phyloP scores from a whole-genome alignment of 106 monocot species.

The Triglochin maritima region DNA sequence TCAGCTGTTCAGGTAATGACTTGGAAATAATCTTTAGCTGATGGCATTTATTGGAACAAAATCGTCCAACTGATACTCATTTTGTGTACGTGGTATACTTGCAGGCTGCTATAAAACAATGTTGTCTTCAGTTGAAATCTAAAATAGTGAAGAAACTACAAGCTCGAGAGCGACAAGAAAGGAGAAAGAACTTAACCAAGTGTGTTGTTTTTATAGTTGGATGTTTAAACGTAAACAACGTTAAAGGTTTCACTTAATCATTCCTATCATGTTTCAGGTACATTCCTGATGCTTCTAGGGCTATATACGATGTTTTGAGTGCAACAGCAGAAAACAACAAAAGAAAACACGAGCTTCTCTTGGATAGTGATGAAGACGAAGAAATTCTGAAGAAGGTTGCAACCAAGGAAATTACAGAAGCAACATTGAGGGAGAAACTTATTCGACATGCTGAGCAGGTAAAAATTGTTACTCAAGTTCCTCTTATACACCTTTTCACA shows the following conservation, averaged over 20 bases:
- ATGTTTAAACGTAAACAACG: background rate
- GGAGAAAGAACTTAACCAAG: slow-evolving; percentile 84
- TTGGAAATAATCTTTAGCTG: background rate
- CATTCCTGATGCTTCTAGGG: slow-evolving; percentile 30
- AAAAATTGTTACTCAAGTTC: background rate
- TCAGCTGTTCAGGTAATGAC: slow-evolving; percentile 67
- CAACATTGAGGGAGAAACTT: slow-evolving; percentile 25
- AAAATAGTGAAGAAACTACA: slow-evolving; percentile 97
- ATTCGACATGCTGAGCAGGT: slow-evolving; percentile 28
- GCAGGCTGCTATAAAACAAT: slow-evolving; percentile 88
- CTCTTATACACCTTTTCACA: background rate
- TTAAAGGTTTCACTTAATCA: background rate
- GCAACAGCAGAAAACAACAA: background rate
- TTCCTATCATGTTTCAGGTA: slow-evolving; percentile 14
- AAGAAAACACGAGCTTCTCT: background rate
- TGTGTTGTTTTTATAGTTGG: slow-evolving; percentile 1
- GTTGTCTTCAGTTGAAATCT: slow-evolving; percentile 86
- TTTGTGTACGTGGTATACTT: background rate
- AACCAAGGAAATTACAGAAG: slow-evolving; percentile 16
- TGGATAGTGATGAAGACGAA: slow-evolving; percentile 5
- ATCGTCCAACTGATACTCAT: background rate
- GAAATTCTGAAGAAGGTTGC: slow-evolving; percentile 21
- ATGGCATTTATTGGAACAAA: too few species aligned
- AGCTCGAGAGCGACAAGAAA: slow-evolving; percentile 85
- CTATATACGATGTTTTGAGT: slow-evolving; percentile 18